Base-by-base conservation (phyloP, 2,329 filamentous ascomycete genomes). In the Botrytis pseudocinerea region DNA sequence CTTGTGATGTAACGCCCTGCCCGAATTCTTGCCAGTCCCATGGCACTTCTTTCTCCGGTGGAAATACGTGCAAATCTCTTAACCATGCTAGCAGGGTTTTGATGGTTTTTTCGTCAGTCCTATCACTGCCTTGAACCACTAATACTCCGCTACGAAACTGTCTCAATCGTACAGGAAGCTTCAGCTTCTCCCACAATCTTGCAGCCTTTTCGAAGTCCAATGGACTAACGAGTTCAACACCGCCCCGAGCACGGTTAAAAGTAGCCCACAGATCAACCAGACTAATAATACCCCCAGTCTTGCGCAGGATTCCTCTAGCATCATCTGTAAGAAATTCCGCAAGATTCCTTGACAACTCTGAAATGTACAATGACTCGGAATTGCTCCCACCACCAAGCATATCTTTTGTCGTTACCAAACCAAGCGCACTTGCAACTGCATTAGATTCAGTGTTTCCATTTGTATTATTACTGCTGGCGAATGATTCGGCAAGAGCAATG, bases 81-180 rank as follows among this genome's bases (percentile, higher is more conserved):
- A 98, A 84, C 95, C 95, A 98, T 1, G 87, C 83, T 40, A 94
- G 83, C 10, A 99, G 82, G 75, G 92, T 88, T 73, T 88, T 89
- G 78, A 97, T 90, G 0, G 95, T 98, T 79, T 93, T 94, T 78
- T 97, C 94, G 80, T 99, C 96, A 1, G 92, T 98, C 75, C 94
- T 90, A 79, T 97, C 95, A 69, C 90, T 88, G 70, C 93, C 90
- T 82, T 98, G 96, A 22, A 98, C 95, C 0, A 98, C 96, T 78
- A 97, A 88, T n/a, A 98, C 89, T 0, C 96, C 96, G 78, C 93
- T 97, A 81, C 93, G 95, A 85, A 99, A 98, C 35, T 92, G 91
- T 62, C 96, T 89, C 42, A 98, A 84, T 32, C 95, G 91, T 16
- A 99, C 91, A 0, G 96, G 96, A 5, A 99, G 85, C 78, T 91